Evolutionary conservation across 176 grass and related monocot genomes (phyloP).

Genomic region (Tillandsia fasciculata): DNA sequence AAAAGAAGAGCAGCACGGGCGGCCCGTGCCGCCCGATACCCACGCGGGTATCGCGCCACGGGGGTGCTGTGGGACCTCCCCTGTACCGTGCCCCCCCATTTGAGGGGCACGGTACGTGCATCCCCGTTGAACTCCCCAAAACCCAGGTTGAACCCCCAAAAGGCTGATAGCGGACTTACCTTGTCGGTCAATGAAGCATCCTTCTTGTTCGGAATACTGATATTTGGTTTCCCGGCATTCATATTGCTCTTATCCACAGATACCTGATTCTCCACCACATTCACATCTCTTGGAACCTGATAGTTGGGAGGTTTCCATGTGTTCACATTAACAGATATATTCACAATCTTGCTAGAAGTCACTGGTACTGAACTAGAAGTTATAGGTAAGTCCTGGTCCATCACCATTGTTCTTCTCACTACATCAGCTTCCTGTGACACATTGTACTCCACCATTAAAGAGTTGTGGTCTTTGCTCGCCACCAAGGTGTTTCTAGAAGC

Average conservation of each 20-base stretch:
- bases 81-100: too few relatives aligned
- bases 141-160: too few relatives aligned
- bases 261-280: conserved; percentile 40
- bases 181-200: conserved; percentile 19
- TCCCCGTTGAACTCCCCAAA: too few relatives aligned
- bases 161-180: conserved; percentile 30
- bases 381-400: conserved; percentile 23
- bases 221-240: conserved; percentile 29
- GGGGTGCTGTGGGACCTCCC: too few relatives aligned
- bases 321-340: conserved; percentile 38
- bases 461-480: conserved; percentile 32
- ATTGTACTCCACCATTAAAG: conserved; percentile 16
- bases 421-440: conserved; percentile 40
- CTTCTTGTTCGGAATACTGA: conserved; percentile 25
- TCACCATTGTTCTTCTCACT: conserved; percentile 35
- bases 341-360: conserved; percentile 41
- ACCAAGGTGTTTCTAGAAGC: conserved; percentile 23
- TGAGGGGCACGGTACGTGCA: too few relatives aligned
- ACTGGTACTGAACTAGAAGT: conserved; percentile 33
- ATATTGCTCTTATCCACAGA: conserved; percentile 21
- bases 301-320: conserved; percentile 37
- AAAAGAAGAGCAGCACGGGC: too few relatives aligned
- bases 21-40: too few relatives aligned
- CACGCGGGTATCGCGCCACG: too few relatives aligned
- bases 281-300: conserved; percentile 51